These are phyloP conservation scores for Ceratocystis smalleyi DNA, from an alignment of 2,329 filamentous ascomycete genomes.

Conservation along the genomic window DNA sequence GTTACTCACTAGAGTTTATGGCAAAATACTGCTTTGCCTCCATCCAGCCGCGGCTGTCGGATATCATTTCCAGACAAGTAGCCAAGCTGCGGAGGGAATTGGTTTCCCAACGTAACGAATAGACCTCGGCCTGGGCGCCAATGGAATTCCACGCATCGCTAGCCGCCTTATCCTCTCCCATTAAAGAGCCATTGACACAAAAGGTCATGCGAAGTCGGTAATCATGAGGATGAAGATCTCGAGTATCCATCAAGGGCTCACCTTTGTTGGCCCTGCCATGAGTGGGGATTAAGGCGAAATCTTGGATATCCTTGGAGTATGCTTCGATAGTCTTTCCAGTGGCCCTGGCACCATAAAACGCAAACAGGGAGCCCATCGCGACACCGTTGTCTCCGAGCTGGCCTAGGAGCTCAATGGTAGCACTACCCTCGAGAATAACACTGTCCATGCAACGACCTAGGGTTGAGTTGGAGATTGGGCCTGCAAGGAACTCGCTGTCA, in stretches of 20 bases:
- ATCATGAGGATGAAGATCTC: slow-evolving; percentile 38
- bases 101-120: slow-evolving; percentile 71
- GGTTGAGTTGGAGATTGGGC: slow-evolving; percentile 60
- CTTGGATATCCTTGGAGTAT: slow-evolving; percentile 73
- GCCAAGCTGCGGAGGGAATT: slow-evolving; percentile 64
- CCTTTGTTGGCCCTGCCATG: slow-evolving; percentile 30
- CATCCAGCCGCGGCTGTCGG: slow-evolving; percentile 68
- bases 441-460: slow-evolving; percentile 68
- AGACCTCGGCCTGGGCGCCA: slow-evolving; percentile 58
- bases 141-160: slow-evolving; percentile 60
- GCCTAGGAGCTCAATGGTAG: slow-evolving; percentile 65
- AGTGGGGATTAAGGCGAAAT: slow-evolving; percentile 74
- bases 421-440: slow-evolving; percentile 55
- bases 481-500: slow-evolving; percentile 49
- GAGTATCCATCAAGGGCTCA: slow-evolving; percentile 33
- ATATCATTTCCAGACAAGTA: slow-evolving; percentile 57
- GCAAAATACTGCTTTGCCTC: slow-evolving; percentile 42
- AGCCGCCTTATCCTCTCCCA: slow-evolving; percentile 53
- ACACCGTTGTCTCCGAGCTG: slow-evolving; percentile 64
- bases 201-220: slow-evolving; percentile 68
- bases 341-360: slow-evolving; percentile 76
- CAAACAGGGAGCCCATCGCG: slow-evolving; percentile 72
- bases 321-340: slow-evolving; percentile 73
- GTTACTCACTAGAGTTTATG: slow-evolving; percentile 31
- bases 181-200: slow-evolving; percentile 69